Evolutionary conservation across 1,284 basidiomycete species (phyloP).

Genomic region (Pascua sp.): DNA sequence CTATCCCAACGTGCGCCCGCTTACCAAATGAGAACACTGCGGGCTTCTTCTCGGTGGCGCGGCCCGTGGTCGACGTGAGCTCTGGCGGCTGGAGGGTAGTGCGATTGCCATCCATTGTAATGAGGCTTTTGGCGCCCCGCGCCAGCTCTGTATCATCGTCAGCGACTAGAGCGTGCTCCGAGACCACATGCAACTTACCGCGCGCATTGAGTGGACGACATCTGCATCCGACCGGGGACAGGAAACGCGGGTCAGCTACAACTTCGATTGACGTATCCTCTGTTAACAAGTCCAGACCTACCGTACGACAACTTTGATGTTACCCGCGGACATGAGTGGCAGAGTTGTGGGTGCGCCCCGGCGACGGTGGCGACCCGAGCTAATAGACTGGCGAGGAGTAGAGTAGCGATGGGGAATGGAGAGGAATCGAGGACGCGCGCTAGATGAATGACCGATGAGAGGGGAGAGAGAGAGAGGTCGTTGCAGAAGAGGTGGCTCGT

Average conservation of each 20-base stretch:
- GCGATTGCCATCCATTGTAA: slow-evolving; percentile 87
- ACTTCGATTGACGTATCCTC: background rate
- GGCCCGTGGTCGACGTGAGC: slow-evolving; percentile 36
- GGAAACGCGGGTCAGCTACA: slow-evolving; percentile 11
- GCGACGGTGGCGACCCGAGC: no score
- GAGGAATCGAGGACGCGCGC: background rate
- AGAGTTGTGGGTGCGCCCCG: no score
- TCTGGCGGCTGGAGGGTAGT: slow-evolving; percentile 88
- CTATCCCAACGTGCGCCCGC: slow-evolving; percentile 2
- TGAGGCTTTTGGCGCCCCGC: slow-evolving; percentile 83
- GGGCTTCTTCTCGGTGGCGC: slow-evolving; percentile 79
- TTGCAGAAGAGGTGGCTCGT: background rate
- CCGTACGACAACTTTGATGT: slow-evolving; percentile 88
- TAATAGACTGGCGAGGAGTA: background rate
- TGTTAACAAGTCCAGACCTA: slow-evolving; percentile 14
- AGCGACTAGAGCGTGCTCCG: background rate
- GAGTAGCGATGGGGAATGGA: background rate
- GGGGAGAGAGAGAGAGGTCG: background rate
- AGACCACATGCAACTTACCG: slow-evolving; percentile 57
- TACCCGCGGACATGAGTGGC: slow-evolving; percentile 54
- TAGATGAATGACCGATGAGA: background rate
- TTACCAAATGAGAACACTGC: slow-evolving; percentile 76
- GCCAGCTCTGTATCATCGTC: slow-evolving; percentile 64
- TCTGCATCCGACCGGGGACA: slow-evolving; percentile 47
- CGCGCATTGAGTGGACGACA: slow-evolving; percentile 90